phyloP scores from a whole-genome alignment of 371 early-diverging fungal species.

The Mucor sp. region DNA sequence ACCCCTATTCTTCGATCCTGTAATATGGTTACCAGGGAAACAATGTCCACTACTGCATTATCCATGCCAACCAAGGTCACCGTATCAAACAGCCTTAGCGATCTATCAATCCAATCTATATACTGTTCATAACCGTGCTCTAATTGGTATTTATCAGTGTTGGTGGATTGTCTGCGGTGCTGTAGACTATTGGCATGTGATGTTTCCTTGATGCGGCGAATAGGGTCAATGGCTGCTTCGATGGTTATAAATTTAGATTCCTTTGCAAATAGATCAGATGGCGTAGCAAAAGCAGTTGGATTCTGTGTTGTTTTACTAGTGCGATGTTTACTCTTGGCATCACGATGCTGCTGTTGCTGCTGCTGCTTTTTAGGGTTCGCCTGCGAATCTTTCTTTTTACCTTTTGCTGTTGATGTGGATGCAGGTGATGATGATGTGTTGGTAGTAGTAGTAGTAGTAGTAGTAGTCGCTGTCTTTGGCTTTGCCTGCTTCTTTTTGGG shows the following conservation, averaged over 20 bases:
- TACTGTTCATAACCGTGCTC: slow-evolving; percentile 49
- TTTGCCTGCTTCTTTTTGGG: background rate
- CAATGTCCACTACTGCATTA: slow-evolving; percentile 40
- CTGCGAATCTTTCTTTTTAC: slow-evolving; percentile 5
- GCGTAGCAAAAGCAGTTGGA: background rate
- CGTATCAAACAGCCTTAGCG: slow-evolving; percentile 30
- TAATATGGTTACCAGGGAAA: slow-evolving; percentile 40
- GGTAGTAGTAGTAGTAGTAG: background rate
- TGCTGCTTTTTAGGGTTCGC: slow-evolving; percentile 6
- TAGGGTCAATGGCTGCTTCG: slow-evolving; percentile 42
- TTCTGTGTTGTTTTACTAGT: slow-evolving; percentile 2
- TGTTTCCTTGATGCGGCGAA: slow-evolving; percentile 9
- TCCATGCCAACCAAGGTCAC: slow-evolving; percentile 48
- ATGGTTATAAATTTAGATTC: slow-evolving; percentile 39
- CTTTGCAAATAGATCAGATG: slow-evolving; percentile 1
- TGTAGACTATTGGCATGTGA: background rate
- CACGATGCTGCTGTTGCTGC: slow-evolving; percentile 3
- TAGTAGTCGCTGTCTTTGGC: background rate
- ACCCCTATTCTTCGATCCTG: slow-evolving; percentile 40
- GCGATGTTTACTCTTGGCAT: background rate
- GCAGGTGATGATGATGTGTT: background rate
- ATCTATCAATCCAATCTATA: slow-evolving; percentile 41
- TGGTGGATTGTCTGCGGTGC: background rate
- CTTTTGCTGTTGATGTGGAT: background rate
- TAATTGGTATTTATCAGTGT: background rate